These are phyloP conservation scores for Alloteropsis semialata DNA, from an alignment of 176 grass and related monocot species.

Conservation along the genomic window DNA sequence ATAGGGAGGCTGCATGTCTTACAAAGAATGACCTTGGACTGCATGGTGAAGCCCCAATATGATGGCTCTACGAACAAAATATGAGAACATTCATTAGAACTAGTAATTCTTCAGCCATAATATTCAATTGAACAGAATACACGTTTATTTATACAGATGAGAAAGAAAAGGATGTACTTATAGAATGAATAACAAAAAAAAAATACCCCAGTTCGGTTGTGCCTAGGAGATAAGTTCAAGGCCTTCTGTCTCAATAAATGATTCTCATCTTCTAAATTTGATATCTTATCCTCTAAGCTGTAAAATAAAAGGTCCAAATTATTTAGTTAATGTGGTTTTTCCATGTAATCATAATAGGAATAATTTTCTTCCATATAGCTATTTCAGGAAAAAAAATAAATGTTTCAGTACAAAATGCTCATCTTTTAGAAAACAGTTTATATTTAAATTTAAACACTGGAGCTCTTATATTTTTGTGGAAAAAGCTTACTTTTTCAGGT, in stretches of 20 bases:
- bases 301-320: constrained; percentile 16
- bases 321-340: neutral
- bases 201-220: constrained; percentile 45
- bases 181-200: constrained; percentile 36
- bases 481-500: constrained; percentile 57
- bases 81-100: constrained; percentile 30
- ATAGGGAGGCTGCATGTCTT: constrained; percentile 42
- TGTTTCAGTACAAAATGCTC: neutral
- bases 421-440: neutral
- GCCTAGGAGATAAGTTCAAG: constrained; percentile 70
- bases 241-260: constrained; percentile 86
- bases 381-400: neutral
- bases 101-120: constrained; percentile 6
- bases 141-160: neutral
- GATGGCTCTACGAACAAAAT: constrained; percentile 57
- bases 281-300: constrained; percentile 84
- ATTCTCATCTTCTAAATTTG: constrained; percentile 89
- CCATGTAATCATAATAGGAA: neutral
- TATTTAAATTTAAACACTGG: neutral
- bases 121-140: neutral
- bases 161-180: constrained; percentile 4
- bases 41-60: constrained; percentile 32
- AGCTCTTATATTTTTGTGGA: neutral
- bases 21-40: constrained; percentile 60
- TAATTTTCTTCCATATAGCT: neutral